Evolutionary conservation across 257 asterid genomes (phyloP), one percentile per base, ranked within the genome.

Genomic region (Fraxinus pennsylvanica): DNA sequence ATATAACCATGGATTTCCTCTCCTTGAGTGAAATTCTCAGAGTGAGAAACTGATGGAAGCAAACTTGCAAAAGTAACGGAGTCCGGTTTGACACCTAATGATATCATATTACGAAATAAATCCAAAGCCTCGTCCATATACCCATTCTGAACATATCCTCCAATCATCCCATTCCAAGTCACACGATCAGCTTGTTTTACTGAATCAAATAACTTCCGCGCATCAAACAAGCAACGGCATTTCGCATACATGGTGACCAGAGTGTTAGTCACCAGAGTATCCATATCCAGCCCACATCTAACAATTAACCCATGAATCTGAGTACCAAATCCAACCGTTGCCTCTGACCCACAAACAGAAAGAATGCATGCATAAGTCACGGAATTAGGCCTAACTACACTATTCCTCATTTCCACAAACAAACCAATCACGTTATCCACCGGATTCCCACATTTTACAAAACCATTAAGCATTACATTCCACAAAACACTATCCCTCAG

Each of bases 91-190:
- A 86, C 85, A 76, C 80, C 82, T 17, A 77, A 83, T 57, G 80
- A 71, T 71, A 89, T 77, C 96, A 95, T 88, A 78, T 80, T 75
- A 29, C 47, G 76, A 70, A 95, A 91, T 81, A 89, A 81, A 68
- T 78, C 82, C 80, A 89, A 39, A 5, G 90, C 94, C 61, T 90
- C 96, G 12, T 75, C 65, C 88, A 90, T 87, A 43, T 71, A 79
- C 65, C 96, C 97, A 43, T 91, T 93, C 80, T 89, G 98, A 15
- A 88, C 90, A 79, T 87, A 91, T 52, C 98, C 98, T 59, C 96
- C 96, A 50, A 95, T 89, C 87, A 95, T 92, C 33, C 86, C 92
- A 78, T 92, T 95, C 98, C 97, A 95, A 4, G 92, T 83, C 73
- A 95, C 87, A 30, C 66, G 66, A 75, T 87, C 91, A 68, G 86